These are phyloP conservation scores for Mrakia gelida DNA, from an alignment of 768 basidiomycete species.

Conservation along the genomic window DNA sequence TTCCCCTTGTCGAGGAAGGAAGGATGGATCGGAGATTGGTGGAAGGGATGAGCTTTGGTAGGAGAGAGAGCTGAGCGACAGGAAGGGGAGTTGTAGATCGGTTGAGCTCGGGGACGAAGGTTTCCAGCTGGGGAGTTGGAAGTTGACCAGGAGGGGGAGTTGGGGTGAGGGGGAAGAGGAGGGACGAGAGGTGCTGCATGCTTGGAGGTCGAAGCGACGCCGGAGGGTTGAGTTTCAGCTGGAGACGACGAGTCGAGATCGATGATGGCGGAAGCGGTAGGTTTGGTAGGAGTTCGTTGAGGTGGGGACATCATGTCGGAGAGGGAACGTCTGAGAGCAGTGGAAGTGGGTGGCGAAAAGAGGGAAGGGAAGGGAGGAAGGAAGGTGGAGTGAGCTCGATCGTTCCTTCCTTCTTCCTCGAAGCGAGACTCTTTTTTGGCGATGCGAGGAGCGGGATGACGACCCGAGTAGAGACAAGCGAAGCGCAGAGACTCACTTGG, in stretches of 20 bases:
- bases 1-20: conserved; percentile 17
- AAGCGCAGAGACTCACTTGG: neutral
- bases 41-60: neutral
- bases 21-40: conserved; percentile 5
- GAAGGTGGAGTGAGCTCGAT: neutral
- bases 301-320: neutral
- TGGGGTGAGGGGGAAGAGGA: too few species aligned
- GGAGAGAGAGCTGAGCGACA: neutral
- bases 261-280: neutral
- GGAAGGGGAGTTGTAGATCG: neutral
- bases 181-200: neutral
- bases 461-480: neutral
- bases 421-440: neutral
- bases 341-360: neutral
- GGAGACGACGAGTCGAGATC: neutral
- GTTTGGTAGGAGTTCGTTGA: neutral
- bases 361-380: neutral
- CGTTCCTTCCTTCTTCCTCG: neutral
- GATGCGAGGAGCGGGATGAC: too few species aligned
- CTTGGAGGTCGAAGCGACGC: neutral
- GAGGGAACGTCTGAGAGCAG: conserved; percentile 4
- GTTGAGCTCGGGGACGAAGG: conserved; percentile 6
- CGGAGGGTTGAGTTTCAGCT: neutral
- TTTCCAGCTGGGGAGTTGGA: neutral
- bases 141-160: neutral